Evolutionary conservation across 352 stramenopile genomes (phyloP), one percentile per base, ranked within the genome.

Genomic region (Globisporangium rhizosaccharum): DNA sequence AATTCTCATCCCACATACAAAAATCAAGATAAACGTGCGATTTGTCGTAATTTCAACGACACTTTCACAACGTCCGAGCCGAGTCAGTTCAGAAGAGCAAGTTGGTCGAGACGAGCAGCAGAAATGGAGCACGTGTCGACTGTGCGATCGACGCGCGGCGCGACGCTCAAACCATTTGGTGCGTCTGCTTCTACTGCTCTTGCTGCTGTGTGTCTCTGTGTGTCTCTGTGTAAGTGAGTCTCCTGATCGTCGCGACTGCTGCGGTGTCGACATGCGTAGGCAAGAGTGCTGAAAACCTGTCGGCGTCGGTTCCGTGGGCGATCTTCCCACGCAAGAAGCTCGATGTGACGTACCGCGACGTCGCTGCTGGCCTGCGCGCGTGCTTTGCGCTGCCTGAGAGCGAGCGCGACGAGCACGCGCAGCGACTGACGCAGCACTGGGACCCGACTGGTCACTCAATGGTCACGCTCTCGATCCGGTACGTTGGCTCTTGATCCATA

Each of bases 261-360:
- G 18, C 11, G 11, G 12, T 14, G 20, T 18, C 18, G 0, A 52
- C 12, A 50, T n/a, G 15, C 36, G 7, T 59, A 90, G 80, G 81
- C 37, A 28, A 28, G 44, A 9, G 44, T 62, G 39, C 55, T 87
- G 82, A 89, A 55, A 53, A 76, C 50, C 67, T 85, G 58, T 88
- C 80, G 5, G 80, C 80, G 7, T 53, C 70, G n/a, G 69, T 56
- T 14, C 81, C 81, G 14, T 93, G 83, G 83, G 74, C 81, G 39
- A 75, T 93, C 55, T 90, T 93, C 67, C 81, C 83, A 12, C 81
- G 83, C 53, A 91, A 93, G 68, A 87, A 88, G 63, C 63, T 93
- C 55, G 83, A 93, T 55, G 79, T 93, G 61, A 88, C 79, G 47
- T 93, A 87, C 63, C 51, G 66, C 3, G 81, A 93, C 67, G 82